Base-by-base conservation (phyloP, 1,139 yeast genomes). In the Eremothecium cymbalariae region DNA sequence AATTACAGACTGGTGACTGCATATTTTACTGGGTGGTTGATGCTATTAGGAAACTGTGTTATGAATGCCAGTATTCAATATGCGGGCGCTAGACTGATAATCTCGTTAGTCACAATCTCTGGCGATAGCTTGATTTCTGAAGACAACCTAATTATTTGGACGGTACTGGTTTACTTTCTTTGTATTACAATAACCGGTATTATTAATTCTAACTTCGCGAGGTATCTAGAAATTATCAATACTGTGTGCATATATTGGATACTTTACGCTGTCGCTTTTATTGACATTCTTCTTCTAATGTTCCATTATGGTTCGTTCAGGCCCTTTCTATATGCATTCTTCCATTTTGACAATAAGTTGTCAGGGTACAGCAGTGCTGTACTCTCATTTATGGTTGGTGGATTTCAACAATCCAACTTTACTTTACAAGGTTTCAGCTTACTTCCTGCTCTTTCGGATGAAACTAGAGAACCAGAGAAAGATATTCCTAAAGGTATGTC, bases 361-460 rank as follows among this genome's bases (percentile, higher is more conserved):
- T 76, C 84, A 2, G 88, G 88, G 2, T 80, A 85, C 79, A 76
- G 82, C 2, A 47, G 53, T 13, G 72, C 66, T 33, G 64, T 70
- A 2, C 47, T 80, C 40, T 84, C 88, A 1, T 80, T 80, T 41
- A 60, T 79, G 35, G 72, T 82, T 25, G 37, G 37, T 11, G 93
- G 93, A 0, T 68, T 83, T 37, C 88, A 81, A 53, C 80, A 83
- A 46, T 74, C 88, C 1, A 77, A 82, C 27, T 81, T 81, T 56
- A 81, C 90, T 17, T 64, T 82, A 50, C 82, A 83, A 41, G 94
- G 94, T 0, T 83, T 79, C 54, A 90, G 90, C 18, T 77, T 83
- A 72, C 64, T 84, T 18, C 83, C 85, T 12, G 78, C 90, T 6
- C 71, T 83, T 66, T 75, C 86, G 22, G 94, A 83, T 53, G 94